A percentile compares a stretch with the other conserved stretches of the same genome.
These are phyloP conservation scores for Begonia loranthoides DNA, from an alignment of 306 rosid genomes.

Conservation along the genomic window DNA sequence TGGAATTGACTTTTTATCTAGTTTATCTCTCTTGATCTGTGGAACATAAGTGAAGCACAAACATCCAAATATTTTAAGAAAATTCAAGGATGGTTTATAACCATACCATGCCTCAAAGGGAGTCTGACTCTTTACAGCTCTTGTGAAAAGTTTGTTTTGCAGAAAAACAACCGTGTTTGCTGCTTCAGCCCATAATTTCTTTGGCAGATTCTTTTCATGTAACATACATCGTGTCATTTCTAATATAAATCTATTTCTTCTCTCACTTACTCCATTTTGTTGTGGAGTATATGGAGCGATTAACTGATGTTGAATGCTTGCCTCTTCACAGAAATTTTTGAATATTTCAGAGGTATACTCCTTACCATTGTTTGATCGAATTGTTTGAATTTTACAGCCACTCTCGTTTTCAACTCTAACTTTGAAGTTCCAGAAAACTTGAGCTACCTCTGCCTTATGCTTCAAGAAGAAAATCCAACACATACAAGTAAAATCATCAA, in stretches of 20 bases:
- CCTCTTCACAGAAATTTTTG: background rate
- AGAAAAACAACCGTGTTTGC: background rate
- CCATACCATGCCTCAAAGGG: background rate
- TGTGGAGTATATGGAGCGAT: slow-evolving; percentile 5
- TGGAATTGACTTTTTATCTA: background rate
- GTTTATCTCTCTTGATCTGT: background rate
- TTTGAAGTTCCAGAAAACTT: too few species aligned
- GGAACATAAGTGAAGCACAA: background rate
- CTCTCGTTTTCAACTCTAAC: too few species aligned
- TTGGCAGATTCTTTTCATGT: slow-evolving; percentile 1
- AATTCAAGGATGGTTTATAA: background rate
- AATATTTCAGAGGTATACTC: background rate
- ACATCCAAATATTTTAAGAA: background rate
- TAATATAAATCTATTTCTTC: too few species aligned
- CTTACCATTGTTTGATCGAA: background rate
- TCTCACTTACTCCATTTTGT: too few species aligned
- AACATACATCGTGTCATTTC: background rate
- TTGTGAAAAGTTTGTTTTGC: background rate
- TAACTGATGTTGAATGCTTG: background rate
- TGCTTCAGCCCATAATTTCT: slow-evolving; percentile 1
- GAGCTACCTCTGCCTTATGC: background rate
- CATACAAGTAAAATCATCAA: background rate
- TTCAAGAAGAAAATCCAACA: background rate
- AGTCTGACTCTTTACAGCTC: background rate
- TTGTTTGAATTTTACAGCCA: too few species aligned